Conservation (phyloP, 2,329 filamentous ascomycete genomes). For the Aureobasidium melanogenum region DNA sequence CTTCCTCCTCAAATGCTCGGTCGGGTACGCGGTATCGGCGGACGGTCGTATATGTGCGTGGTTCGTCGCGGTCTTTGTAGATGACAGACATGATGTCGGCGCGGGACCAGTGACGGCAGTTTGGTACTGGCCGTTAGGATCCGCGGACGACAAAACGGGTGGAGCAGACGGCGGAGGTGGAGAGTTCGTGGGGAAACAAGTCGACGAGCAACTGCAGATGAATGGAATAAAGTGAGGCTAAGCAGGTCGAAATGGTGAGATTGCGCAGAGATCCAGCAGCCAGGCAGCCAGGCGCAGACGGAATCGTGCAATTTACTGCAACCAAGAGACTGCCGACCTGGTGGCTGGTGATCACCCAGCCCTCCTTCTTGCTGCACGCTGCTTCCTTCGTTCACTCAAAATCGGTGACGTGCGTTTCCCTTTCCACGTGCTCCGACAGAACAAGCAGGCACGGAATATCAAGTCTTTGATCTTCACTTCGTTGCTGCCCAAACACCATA, state of each 20-base stretch:
- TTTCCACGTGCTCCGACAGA: not conserved
- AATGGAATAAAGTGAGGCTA: not conserved
- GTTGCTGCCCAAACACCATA: slow-evolving; percentile 7
- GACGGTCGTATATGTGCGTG: slow-evolving; percentile 44
- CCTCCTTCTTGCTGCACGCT: not conserved
- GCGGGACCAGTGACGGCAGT: slow-evolving; percentile 3
- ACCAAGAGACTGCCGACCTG: not conserved
- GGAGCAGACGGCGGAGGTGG: not conserved
- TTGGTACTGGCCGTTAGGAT: slow-evolving; percentile 10
- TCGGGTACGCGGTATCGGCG: slow-evolving; percentile 52
- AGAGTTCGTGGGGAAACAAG: slow-evolving; percentile 4
- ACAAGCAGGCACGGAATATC: not conserved
- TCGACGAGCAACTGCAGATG: not conserved
- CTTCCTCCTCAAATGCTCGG: slow-evolving; percentile 23
- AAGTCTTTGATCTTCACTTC: not conserved
- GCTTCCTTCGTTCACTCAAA: not conserved
- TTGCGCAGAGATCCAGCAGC: slow-evolving; percentile 5
- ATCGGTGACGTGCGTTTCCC: not conserved
- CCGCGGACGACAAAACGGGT: not conserved
- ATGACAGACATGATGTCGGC: slow-evolving; percentile 33
- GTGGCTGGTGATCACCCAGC: slow-evolving; percentile 7
- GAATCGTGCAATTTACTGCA: not conserved
- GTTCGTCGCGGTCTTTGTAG: slow-evolving; percentile 33
- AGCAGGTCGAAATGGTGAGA: not conserved
- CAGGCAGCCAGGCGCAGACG: slow-evolving; percentile 6